A percentile compares a stretch with the other conserved stretches of the same genome.
Evolutionary conservation across 345 rosid genomes (phyloP).

Genomic region (Brassica juncea): DNA sequence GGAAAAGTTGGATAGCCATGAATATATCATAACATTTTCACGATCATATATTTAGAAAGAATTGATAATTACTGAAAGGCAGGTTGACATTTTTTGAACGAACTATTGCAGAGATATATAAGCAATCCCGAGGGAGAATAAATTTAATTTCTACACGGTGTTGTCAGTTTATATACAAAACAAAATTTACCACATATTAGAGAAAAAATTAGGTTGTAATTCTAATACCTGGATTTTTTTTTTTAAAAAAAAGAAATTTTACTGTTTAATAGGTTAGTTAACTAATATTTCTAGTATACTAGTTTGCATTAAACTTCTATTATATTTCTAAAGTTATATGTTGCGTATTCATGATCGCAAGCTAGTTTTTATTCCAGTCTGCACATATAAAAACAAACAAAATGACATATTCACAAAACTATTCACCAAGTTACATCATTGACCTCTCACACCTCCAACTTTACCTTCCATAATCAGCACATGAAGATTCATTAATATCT

Average conservation of each 20-base stretch:
- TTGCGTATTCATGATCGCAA: slow-evolving; percentile 10
- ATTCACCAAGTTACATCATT: slow-evolving; percentile 37
- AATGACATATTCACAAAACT: slow-evolving; percentile 26
- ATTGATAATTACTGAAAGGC: slow-evolving; percentile 9
- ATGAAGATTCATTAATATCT: slow-evolving; percentile 23
- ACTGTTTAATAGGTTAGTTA: neutral
- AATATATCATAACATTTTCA: neutral
- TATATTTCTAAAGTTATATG: neutral
- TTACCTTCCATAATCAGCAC: slow-evolving; percentile 33
- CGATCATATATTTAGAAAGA: neutral
- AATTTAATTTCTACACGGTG: slow-evolving; percentile 6
- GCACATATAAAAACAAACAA: slow-evolving; percentile 15
- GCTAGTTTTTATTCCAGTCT: slow-evolving; percentile 6
- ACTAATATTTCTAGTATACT: neutral
- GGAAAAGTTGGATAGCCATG: neutral
- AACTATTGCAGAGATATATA: slow-evolving; percentile 17
- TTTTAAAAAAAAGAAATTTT: neutral
- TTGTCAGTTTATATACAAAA: neutral
- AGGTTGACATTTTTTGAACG: slow-evolving; percentile 15
- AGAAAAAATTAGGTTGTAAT: neutral
- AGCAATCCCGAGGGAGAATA: slow-evolving; percentile 37
- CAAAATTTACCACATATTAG: neutral
- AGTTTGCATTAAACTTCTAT: neutral
- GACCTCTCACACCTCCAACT: slow-evolving; percentile 27
- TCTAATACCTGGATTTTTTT: neutral